Evolutionary conservation across 345 rosid genomes (phyloP).

Genomic region (Ricinus communis): DNA sequence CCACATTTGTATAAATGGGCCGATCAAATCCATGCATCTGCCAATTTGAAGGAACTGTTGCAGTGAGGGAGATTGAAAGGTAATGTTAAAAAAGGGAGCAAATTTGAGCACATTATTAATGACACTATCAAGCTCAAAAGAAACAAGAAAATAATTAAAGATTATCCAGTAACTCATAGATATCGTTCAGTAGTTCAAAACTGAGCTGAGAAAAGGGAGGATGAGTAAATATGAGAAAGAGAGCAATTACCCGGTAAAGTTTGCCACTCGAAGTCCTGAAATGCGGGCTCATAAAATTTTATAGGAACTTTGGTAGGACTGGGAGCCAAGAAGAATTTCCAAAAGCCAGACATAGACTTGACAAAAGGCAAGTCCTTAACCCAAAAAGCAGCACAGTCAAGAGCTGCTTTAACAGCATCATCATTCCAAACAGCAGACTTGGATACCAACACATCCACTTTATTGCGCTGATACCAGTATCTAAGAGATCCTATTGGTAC

Average conservation of each 20-base stretch:
- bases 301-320: conserved; percentile 58
- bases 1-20: conserved; percentile 82
- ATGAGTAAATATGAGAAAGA: background rate
- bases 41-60: conserved; percentile 98
- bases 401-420: conserved; percentile 71
- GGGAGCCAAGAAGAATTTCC: conserved; percentile 87
- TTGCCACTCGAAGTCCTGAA: conserved; percentile 74
- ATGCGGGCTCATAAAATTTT: conserved; percentile 50
- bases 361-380: conserved; percentile 78
- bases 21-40: conserved; percentile 94
- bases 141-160: background rate
- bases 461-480: conserved; percentile 79
- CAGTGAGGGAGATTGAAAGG: conserved; percentile 29
- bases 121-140: background rate
- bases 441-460: conserved; percentile 62
- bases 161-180: background rate
- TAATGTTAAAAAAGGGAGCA: background rate
- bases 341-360: conserved; percentile 76
- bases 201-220: background rate
- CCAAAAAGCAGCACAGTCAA: conserved; percentile 77
- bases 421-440: conserved; percentile 88
- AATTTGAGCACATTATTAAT: background rate
- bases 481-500: conserved; percentile 61
- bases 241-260: conserved; percentile 64
- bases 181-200: background rate